These are phyloP conservation scores for Cladosporium sp. DNA, from an alignment of 2,329 filamentous ascomycete species.

Conservation along the genomic window DNA sequence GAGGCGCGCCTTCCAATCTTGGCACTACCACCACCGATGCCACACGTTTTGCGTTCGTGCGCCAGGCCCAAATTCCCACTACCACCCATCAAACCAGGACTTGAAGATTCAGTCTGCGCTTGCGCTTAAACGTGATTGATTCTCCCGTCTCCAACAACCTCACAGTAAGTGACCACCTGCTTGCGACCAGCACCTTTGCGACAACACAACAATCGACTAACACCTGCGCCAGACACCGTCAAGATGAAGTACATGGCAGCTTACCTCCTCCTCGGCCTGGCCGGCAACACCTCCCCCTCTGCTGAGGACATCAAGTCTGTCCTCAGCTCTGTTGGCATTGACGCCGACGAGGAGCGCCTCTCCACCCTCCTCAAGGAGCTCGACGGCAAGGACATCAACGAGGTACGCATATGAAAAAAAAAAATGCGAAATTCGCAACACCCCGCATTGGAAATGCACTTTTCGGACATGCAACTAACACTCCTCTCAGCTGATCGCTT, in stretches of 20 bases:
- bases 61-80: constrained; percentile 18
- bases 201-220: constrained; percentile 1
- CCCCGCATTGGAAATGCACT: not conserved
- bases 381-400: constrained; percentile 83
- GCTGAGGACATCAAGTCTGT: constrained; percentile 82
- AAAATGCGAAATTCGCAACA: not conserved
- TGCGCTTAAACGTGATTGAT: constrained; percentile 99
- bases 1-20: too few relatives aligned
- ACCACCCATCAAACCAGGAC: constrained; percentile 52
- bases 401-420: constrained; percentile 58
- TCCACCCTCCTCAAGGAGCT: constrained; percentile 85
- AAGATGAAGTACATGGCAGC: constrained; percentile 99
- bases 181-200: constrained; percentile 3
- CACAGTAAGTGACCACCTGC: constrained; percentile 19
- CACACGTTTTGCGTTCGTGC: not conserved
- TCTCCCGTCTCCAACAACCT: constrained; percentile 62
- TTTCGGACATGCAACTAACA: constrained; percentile 20
- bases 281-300: constrained; percentile 84
- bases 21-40: not conserved
- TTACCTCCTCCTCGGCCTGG: constrained; percentile 94
- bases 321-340: constrained; percentile 89
- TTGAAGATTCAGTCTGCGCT: constrained; percentile 99
- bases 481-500: constrained; percentile 71
- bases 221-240: constrained; percentile 26
- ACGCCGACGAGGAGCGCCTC: constrained; percentile 85